Base-by-base conservation (phyloP, 2,329 filamentous ascomycete genomes). In the Capronia americana region DNA sequence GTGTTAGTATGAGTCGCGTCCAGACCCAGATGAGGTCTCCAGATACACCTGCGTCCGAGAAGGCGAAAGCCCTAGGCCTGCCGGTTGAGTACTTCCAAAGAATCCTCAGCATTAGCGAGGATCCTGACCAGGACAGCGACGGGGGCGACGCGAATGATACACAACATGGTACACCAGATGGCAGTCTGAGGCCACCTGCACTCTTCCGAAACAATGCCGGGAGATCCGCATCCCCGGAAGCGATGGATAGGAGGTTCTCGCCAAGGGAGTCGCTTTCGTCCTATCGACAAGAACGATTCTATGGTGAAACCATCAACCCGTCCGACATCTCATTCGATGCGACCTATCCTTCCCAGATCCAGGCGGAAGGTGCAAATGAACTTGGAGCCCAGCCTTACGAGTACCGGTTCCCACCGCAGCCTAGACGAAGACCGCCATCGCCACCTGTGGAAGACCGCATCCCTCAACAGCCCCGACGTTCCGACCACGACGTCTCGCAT, bases 11-110 rank as follows among this genome's bases (percentile, higher is more conserved):
- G 68, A 81, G 85, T 66, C 80, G 80, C 46, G 79, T 82, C 50
- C 87, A 89, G 74, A 86, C 82, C 57, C 81, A 83, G 51, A 78
- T 88, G 74, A 84, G 81, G 41, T 85, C 85, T 20, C 83, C 85
- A 10, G 79, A 80, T 50, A 88, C 86, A 4, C 86, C 86, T 0
- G 84, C 84, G 10, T 82, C 82, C 23, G 86, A 88, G 73, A 88
- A 88, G 74, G 83, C 79, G n/a, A 83, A 84, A 2, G 82, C 82
- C 1, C 76, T 89, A 71, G 84, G 86, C 57, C 30, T 69, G 17
- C 57, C 68, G 5, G 38, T 65, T 4, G 65, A 67, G 8, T 67
- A 65, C 46, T 65, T 65, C 12, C 59, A 58, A 20, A 53, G 48
- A 48, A 64, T 64, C 17, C 17, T 62, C 20, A 54, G 41, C 24